Evolutionary conservation across 1,284 basidiomycete species (phyloP).

Genomic region (Cerrena zonata): DNA sequence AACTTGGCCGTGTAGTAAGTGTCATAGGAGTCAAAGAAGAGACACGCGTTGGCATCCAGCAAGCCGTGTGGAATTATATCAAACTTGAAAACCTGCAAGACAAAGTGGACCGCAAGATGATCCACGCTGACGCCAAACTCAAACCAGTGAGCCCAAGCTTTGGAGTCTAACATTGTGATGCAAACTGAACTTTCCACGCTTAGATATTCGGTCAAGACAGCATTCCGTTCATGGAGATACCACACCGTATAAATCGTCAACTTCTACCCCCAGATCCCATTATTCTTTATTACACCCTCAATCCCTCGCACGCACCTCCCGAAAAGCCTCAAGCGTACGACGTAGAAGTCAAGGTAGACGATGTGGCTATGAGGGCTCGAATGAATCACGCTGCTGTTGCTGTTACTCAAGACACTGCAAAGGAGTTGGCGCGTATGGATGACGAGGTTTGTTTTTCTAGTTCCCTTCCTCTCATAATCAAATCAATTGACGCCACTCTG

Average conservation of each 20-base stretch:
- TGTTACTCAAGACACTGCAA: conserved; percentile 63
- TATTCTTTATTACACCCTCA: conserved; percentile 74
- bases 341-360: conserved; percentile 86
- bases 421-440: conserved; percentile 73
- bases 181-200: neutral
- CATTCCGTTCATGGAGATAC: conserved; percentile 77
- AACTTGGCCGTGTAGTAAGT: conserved; percentile 39
- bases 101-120: conserved; percentile 77
- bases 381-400: conserved; percentile 72
- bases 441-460: conserved; percentile 66
- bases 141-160: conserved; percentile 45
- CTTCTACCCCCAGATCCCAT: conserved; percentile 79
- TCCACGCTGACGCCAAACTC: conserved; percentile 73
- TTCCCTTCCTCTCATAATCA: neutral
- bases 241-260: conserved; percentile 80
- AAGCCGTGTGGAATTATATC: conserved; percentile 89
- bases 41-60: conserved; percentile 76
- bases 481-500: neutral
- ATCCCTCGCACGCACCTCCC: conserved; percentile 51
- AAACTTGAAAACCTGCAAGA: conserved; percentile 85
- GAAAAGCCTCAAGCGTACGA: conserved; percentile 76
- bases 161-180: neutral
- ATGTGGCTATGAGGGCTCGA: conserved; percentile 66
- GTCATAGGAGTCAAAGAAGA: conserved; percentile 83
- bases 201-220: conserved; percentile 65